A percentile compares a stretch with the other conserved stretches of the same genome.
phyloP scores from a whole-genome alignment of 2,329 filamentous ascomycete species.

The Colletotrichum shisoi region DNA sequence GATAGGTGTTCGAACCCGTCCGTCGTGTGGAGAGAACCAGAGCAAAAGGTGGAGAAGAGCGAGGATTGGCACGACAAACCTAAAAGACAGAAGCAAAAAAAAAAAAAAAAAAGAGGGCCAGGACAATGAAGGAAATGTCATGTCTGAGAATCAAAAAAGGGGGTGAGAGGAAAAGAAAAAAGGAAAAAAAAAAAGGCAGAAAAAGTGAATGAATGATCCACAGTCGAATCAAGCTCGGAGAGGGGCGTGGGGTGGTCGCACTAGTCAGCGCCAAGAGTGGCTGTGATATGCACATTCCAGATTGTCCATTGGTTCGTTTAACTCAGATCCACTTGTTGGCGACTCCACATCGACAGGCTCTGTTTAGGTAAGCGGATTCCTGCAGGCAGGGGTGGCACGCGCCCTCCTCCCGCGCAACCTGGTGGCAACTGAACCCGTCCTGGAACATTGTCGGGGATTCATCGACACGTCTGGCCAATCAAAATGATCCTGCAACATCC shows the following conservation, averaged over 20 bases:
- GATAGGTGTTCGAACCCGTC: background rate
- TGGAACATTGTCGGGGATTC: constrained; percentile 5
- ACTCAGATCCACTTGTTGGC: background rate
- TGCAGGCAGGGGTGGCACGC: constrained; percentile 8
- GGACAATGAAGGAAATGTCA: background rate
- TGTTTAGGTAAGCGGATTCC: constrained; percentile 10
- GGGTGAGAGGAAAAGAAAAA: too few relatives aligned
- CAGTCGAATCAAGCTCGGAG: constrained; percentile 34
- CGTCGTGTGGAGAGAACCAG: background rate
- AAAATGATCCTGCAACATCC: fast-evolving
- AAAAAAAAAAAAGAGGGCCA: background rate
- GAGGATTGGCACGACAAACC: background rate
- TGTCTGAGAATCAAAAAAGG: background rate
- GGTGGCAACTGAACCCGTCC: constrained; percentile 13
- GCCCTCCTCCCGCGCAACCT: constrained; percentile 9
- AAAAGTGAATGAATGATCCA: constrained; percentile 17
- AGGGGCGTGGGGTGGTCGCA: background rate
- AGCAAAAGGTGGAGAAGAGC: constrained; percentile 5
- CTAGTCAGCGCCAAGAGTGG: constrained; percentile 35
- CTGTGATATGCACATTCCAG: constrained; percentile 2
- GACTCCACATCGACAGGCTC: background rate
- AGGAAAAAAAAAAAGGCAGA: background rate
- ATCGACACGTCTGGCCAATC: background rate
- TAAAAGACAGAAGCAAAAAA: background rate
- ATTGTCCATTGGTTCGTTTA: constrained; percentile 21